Percentiles rank a stretch among this genome's conserved stretches.
These are phyloP conservation scores for Avena insularis DNA, from an alignment of 176 grass and related monocot species.

Conservation along the genomic window DNA sequence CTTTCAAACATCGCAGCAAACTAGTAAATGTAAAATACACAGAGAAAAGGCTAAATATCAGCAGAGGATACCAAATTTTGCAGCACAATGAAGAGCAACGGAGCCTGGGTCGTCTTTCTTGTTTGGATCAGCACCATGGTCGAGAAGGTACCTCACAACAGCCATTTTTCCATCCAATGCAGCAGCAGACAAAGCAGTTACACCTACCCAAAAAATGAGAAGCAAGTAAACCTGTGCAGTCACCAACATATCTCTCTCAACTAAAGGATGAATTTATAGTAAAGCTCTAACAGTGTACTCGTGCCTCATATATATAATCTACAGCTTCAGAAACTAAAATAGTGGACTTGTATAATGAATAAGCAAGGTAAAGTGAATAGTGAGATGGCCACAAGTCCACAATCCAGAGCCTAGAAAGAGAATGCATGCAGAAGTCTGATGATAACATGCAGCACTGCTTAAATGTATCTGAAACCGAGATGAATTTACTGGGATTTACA, in stretches of 20 bases:
- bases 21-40: not conserved
- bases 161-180: conserved; percentile 43
- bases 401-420: not conserved
- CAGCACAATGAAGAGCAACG: conserved; percentile 43
- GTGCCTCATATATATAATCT: not conserved
- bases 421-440: not conserved
- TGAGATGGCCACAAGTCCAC: not conserved
- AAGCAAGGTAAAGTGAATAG: not conserved
- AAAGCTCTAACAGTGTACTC: not conserved
- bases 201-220: conserved; percentile 39
- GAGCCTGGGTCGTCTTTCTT: conserved; percentile 19
- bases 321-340: not conserved
- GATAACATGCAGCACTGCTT: not conserved
- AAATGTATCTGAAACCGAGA: not conserved
- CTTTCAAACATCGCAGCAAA: conserved; percentile 8
- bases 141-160: conserved; percentile 37
- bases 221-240: not conserved
- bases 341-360: not conserved
- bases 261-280: not conserved
- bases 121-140: conserved; percentile 40
- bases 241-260: not conserved
- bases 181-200: conserved; percentile 44
- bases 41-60: not conserved
- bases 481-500: not conserved
- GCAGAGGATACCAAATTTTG: conserved; percentile 36